A percentile compares a stretch with the other conserved stretches of the same genome.
Evolutionary conservation across 2,329 filamentous ascomycete genomes (phyloP).

Genomic region (Zarea fungicola): DNA sequence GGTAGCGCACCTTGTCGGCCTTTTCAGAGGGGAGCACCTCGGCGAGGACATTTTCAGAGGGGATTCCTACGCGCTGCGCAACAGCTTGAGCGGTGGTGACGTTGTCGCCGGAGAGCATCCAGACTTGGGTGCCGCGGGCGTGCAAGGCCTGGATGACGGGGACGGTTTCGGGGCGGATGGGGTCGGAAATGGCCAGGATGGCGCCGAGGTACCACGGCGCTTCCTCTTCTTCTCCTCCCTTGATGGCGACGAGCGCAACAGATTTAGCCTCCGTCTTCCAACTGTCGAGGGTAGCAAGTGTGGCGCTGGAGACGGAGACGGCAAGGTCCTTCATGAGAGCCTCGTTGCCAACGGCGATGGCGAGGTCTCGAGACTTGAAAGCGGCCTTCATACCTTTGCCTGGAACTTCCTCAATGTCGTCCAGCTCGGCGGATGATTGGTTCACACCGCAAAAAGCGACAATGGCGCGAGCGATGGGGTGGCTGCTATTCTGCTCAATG

Average conservation of each 20-base stretch:
- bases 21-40: conserved; percentile 84
- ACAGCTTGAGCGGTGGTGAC: conserved; percentile 77
- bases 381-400: conserved; percentile 65
- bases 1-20: conserved; percentile 61
- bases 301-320: conserved; percentile 33
- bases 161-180: conserved; percentile 68
- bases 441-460: conserved; percentile 52
- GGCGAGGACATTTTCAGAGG: conserved; percentile 69
- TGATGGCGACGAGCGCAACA: conserved; percentile 53
- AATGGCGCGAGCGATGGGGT: conserved; percentile 69
- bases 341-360: conserved; percentile 68
- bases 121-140: conserved; percentile 64
- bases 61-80: conserved; percentile 69
- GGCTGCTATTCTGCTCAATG: conserved; percentile 67
- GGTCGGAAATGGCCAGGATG: conserved; percentile 73
- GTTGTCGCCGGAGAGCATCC: conserved; percentile 93
- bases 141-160: conserved; percentile 61
- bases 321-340: conserved; percentile 52
- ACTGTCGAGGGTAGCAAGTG: conserved; percentile 35
- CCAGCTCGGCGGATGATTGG: conserved; percentile 29
- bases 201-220: conserved; percentile 51
- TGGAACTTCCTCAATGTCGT: conserved; percentile 58
- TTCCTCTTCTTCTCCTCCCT: conserved; percentile 17
- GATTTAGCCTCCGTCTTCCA: conserved; percentile 64
- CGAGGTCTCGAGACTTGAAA: conserved; percentile 36